Percentiles rank a stretch among this genome's conserved stretches.
phyloP scores from a whole-genome alignment of 148 eudicot species.

The Rhododendron mucronatum region DNA sequence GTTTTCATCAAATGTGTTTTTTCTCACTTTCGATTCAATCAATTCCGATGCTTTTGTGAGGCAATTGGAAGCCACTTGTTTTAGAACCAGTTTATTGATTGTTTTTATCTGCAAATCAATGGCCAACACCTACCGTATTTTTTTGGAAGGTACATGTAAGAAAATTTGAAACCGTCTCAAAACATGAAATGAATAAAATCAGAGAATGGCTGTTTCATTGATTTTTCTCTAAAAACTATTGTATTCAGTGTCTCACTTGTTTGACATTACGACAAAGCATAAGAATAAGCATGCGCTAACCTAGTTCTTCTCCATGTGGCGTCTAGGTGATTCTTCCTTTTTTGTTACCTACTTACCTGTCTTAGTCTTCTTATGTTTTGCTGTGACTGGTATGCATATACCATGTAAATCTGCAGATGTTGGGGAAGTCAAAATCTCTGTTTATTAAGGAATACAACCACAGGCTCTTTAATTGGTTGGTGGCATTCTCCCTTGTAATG shows the following conservation, averaged over 20 bases:
- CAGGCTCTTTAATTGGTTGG: slow-evolving; percentile 94
- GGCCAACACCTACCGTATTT: neutral
- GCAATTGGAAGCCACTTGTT: neutral
- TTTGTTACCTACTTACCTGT: neutral
- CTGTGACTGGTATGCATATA: neutral
- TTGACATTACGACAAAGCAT: neutral
- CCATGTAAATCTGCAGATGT: slow-evolving; percentile 60
- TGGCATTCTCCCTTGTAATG: slow-evolving; percentile 91
- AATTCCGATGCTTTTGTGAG: neutral
- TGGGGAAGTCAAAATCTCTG: slow-evolving; percentile 73
- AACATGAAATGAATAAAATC: neutral
- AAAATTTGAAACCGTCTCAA: neutral
- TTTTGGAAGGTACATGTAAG: neutral
- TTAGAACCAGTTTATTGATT: slow-evolving; percentile 7
- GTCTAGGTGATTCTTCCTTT: neutral
- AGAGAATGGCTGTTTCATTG: neutral
- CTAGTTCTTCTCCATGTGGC: neutral
- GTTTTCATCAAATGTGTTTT: neutral
- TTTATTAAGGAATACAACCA: slow-evolving; percentile 97
- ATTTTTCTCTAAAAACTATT: neutral
- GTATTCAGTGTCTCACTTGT: neutral
- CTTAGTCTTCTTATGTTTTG: neutral
- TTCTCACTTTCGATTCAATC: neutral
- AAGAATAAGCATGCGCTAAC: neutral
- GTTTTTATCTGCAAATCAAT: neutral